Evolutionary conservation across 257 asterid genomes (phyloP).

Genomic region (Primulina eburnea): DNA sequence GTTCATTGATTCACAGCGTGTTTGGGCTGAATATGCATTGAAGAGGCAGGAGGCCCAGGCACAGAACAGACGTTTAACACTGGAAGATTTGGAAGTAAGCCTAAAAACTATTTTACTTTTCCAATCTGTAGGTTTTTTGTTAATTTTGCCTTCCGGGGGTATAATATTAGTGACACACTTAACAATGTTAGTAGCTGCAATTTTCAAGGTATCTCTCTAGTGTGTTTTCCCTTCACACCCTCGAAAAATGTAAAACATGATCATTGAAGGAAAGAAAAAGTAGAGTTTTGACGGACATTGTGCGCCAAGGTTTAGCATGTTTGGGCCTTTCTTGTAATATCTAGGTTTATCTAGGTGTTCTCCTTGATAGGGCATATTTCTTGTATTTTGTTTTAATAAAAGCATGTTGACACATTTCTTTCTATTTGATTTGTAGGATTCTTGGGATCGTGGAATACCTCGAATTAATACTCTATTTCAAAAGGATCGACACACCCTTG

Average conservation of each 20-base stretch:
- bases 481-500: constrained; percentile 98
- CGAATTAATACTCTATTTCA: constrained; percentile 96
- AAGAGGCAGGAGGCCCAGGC: constrained; percentile 99
- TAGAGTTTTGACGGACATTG: not conserved
- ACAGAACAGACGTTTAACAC: constrained; percentile 90
- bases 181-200: not conserved
- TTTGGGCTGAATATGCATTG: constrained; percentile 99
- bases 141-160: not conserved
- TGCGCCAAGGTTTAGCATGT: not conserved
- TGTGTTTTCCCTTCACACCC: not conserved
- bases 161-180: not conserved
- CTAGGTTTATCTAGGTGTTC: not conserved
- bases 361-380: not conserved
- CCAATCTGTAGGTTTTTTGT: not conserved
- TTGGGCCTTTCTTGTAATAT: not conserved
- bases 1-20: constrained; percentile 98
- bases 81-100: constrained; percentile 96
- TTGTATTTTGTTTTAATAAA: not conserved
- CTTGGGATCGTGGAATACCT: constrained; percentile 99
- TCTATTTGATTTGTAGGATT: constrained; percentile 55
- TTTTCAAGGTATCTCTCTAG: not conserved
- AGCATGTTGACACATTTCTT: constrained; percentile 4
- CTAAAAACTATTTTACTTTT: constrained; percentile 1
- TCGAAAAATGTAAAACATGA: not conserved
- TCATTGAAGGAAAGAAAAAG: not conserved